Conservation (phyloP, 768 basidiomycete genomes). For the Termitomyces sp. region DNA sequence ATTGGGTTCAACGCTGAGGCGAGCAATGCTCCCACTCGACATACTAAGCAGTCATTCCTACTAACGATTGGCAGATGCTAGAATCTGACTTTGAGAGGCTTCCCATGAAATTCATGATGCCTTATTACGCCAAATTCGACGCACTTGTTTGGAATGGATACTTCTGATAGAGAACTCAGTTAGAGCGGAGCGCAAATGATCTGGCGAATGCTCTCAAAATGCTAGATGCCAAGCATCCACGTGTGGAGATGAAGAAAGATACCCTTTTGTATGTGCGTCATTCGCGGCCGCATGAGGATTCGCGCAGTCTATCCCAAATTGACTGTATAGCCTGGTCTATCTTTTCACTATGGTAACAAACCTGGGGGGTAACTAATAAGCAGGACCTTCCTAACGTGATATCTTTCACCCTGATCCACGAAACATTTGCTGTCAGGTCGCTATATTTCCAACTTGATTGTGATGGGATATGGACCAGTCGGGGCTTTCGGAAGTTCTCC, state of each 20-base stretch:
- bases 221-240: conserved; percentile 5
- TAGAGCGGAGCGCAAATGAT: conserved; percentile 53
- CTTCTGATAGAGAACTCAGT: conserved; percentile 49
- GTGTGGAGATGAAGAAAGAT: background rate
- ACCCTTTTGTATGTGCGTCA: conserved; percentile 25
- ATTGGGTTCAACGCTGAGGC: conserved; percentile 60
- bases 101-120: conserved; percentile 26
- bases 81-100: conserved; percentile 13
- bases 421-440: too few relatives aligned
- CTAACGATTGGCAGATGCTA: conserved; percentile 43
- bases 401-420: too few relatives aligned
- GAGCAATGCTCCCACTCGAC: conserved; percentile 36
- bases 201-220: conserved; percentile 35
- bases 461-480: too few relatives aligned
- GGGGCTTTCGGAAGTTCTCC: too few relatives aligned
- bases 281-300: too few relatives aligned
- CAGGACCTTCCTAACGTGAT: too few relatives aligned
- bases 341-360: too few relatives aligned
- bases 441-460: too few relatives aligned
- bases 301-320: too few relatives aligned
- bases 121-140: conserved; percentile 30
- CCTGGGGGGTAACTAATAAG: too few relatives aligned
- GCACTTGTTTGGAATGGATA: conserved; percentile 65
- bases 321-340: too few relatives aligned
- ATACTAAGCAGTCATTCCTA: too few relatives aligned